Evolutionary conservation across 2,329 filamentous ascomycete genomes (phyloP).

Genomic region (Exophiala viscosa): DNA sequence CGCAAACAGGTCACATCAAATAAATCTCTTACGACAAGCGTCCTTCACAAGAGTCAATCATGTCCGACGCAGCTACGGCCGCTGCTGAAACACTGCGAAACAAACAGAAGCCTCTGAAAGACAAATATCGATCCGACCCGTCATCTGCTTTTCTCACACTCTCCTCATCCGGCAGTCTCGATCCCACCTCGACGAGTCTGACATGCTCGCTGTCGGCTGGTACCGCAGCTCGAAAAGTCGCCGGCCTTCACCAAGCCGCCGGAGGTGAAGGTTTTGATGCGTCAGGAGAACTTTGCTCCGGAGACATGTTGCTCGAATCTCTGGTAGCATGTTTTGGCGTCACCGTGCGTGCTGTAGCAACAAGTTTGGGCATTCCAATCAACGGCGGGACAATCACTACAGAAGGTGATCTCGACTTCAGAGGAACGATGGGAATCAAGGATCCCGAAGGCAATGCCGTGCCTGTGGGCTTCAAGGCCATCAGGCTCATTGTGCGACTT

Average conservation of each 20-base stretch:
- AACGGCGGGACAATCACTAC: conserved; percentile 41
- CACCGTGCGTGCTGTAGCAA: conserved; percentile 50
- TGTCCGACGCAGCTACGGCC: conserved; percentile 21
- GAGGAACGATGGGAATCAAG: conserved; percentile 49
- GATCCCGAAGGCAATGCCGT: conserved; percentile 32
- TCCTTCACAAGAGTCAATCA: conserved; percentile 1
- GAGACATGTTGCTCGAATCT: conserved; percentile 50
- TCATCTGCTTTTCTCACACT: conserved; percentile 46
- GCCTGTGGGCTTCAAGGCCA: conserved; percentile 47
- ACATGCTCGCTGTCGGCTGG: conserved; percentile 47
- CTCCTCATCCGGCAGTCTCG: conserved; percentile 43
- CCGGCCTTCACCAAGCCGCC: conserved; percentile 47
- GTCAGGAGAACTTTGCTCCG: conserved; percentile 48
- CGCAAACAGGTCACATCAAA: too few relatives aligned
- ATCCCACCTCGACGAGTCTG: conserved; percentile 39
- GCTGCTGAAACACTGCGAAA: conserved; percentile 38
- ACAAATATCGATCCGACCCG: conserved; percentile 43
- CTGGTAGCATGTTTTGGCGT: conserved; percentile 51
- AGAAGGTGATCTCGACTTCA: conserved; percentile 49
- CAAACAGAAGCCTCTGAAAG: conserved; percentile 49
- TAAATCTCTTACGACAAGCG: too few relatives aligned
- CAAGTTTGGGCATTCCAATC: conserved; percentile 45
- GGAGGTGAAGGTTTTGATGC: conserved; percentile 43
- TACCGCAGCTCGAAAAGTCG: conserved; percentile 42
- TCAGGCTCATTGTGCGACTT: conserved; percentile 44